Conservation (phyloP, 352 stramenopile genomes). For the Phytophthora rubi region DNA sequence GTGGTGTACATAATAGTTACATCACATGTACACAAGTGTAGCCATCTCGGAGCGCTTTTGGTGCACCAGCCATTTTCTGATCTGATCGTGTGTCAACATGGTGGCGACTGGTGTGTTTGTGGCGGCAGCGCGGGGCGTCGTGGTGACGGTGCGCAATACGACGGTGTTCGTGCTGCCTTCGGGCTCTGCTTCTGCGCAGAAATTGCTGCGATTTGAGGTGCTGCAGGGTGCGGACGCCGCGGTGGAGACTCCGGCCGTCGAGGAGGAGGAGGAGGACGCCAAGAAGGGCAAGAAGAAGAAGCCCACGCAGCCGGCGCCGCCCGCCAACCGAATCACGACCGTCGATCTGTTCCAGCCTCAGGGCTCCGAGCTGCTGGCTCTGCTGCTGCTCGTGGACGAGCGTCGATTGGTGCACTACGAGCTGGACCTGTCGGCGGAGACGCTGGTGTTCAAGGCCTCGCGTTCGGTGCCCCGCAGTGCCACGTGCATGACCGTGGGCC, state of each 20-base stretch:
- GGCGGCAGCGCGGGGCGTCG: constrained; percentile 36
- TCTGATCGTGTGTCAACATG: constrained; percentile 32
- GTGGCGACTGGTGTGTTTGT: constrained; percentile 63
- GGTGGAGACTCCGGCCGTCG: neutral
- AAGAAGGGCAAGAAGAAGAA: constrained; percentile 39
- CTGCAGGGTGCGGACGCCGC: constrained; percentile 37
- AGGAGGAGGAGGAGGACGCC: constrained; percentile 27
- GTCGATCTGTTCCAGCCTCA: constrained; percentile 45
- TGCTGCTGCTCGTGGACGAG: constrained; percentile 75
- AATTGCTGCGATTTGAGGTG: constrained; percentile 54
- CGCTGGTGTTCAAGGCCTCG: constrained; percentile 46
- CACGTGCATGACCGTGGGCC: constrained; percentile 63
- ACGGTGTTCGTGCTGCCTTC: constrained; percentile 66
- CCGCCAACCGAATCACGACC: constrained; percentile 53
- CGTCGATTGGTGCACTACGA: constrained; percentile 82
- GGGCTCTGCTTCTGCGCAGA: constrained; percentile 9
- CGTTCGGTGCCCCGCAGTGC: constrained; percentile 70
- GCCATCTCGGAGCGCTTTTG: constrained; percentile 8
- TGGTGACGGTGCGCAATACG: constrained; percentile 61
- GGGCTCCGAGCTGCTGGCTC: constrained; percentile 27
- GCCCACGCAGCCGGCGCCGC: constrained; percentile 24
- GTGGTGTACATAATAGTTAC: neutral
- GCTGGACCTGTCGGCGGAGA: constrained; percentile 48
- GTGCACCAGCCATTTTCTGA: constrained; percentile 27
- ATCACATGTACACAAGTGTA: constrained; percentile 17